A percentile compares a stretch with the other conserved stretches of the same genome.
Conservation (phyloP, 768 basidiomycete genomes). For the Suillus subluteus region DNA sequence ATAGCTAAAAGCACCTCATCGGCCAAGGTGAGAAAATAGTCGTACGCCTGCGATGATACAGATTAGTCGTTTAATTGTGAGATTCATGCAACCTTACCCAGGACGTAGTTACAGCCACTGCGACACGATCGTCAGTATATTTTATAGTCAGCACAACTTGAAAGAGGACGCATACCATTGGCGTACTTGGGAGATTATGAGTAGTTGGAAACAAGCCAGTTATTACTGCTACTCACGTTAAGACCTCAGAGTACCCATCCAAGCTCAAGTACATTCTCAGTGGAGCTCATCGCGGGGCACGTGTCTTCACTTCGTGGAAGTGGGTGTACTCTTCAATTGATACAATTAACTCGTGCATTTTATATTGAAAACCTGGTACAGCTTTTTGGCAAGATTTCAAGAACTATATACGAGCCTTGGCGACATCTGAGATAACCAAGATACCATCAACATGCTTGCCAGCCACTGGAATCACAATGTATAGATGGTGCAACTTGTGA, state of each 20-base stretch:
- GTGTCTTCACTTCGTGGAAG: neutral
- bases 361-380: neutral
- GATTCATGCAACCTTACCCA: neutral
- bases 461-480: neutral
- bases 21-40: slow-evolving; percentile 3
- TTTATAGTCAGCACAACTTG: neutral
- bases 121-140: neutral
- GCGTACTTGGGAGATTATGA: neutral
- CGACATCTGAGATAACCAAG: neutral
- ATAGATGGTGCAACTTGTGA: neutral
- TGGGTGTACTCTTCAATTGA: no score
- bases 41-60: slow-evolving; percentile 4
- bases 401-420: neutral
- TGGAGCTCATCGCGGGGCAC: neutral
- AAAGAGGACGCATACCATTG: neutral
- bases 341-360: neutral
- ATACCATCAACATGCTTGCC: neutral
- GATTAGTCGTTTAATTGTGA: neutral
- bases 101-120: slow-evolving; percentile 4
- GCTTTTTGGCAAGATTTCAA: neutral
- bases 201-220: neutral
- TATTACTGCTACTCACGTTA: neutral
- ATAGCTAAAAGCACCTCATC: slow-evolving; percentile 3
- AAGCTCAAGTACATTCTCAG: neutral
- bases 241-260: neutral